Conservation (phyloP, 2,329 filamentous ascomycete species). For the Sporothrix inflata region DNA sequence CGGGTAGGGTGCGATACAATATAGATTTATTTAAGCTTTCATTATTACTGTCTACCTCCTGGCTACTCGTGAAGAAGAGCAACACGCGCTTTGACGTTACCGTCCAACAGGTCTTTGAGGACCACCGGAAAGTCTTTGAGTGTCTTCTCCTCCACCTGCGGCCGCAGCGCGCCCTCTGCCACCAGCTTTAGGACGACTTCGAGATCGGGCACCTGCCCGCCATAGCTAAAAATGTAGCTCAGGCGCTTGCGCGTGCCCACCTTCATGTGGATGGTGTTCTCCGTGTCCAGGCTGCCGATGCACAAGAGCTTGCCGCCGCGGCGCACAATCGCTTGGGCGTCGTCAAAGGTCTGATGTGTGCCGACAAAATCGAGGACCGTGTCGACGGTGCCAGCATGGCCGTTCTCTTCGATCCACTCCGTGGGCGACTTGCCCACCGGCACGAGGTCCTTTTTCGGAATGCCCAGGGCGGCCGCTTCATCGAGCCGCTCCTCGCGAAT, state of each 20-base stretch:
- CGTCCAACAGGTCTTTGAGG: slow-evolving; percentile 10
- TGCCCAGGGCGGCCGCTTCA: slow-evolving; percentile 19
- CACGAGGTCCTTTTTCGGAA: neutral
- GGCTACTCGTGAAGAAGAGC: slow-evolving; percentile 15
- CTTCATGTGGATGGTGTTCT: slow-evolving; percentile 26
- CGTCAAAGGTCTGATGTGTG: slow-evolving; percentile 25
- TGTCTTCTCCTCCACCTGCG: slow-evolving; percentile 18
- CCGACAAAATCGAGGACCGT: slow-evolving; percentile 22
- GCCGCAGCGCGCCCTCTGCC: slow-evolving; percentile 8
- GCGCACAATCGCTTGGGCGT: slow-evolving; percentile 21
- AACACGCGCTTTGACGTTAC: slow-evolving; percentile 19
- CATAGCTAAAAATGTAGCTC: slow-evolving; percentile 25
- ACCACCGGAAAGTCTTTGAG: slow-evolving; percentile 9
- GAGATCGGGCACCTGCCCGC: slow-evolving; percentile 15
- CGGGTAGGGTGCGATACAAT: too few species aligned
- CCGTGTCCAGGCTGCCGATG: slow-evolving; percentile 25
- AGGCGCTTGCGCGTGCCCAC: slow-evolving; percentile 24
- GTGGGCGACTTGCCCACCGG: neutral
- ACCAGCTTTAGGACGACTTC: slow-evolving; percentile 7
- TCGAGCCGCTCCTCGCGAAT: slow-evolving; percentile 25
- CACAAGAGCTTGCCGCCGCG: slow-evolving; percentile 23
- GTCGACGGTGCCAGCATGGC: neutral
- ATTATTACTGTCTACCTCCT: neutral
- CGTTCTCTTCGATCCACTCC: neutral
- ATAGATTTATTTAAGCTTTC: too few species aligned